phyloP scores from a whole-genome alignment of 2,329 filamentous ascomycete species.

The Fusarium udum region DNA sequence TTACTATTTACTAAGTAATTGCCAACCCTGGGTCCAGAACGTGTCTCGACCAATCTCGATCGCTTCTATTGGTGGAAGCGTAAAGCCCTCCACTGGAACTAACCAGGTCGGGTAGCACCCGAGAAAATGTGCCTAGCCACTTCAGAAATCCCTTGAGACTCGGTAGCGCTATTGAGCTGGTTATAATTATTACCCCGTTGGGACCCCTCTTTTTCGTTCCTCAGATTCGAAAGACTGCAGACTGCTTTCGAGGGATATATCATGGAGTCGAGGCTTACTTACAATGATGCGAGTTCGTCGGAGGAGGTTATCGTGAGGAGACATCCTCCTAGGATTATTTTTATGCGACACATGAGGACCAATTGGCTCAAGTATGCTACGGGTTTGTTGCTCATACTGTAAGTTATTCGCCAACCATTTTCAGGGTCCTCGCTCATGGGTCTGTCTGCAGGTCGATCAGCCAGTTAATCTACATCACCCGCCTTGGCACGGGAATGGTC shows the following conservation, averaged over 20 bases:
- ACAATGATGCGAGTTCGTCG: not conserved
- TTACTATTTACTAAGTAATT: too few species aligned
- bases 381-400: not conserved
- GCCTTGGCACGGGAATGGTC: not conserved
- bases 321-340: not conserved
- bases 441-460: not conserved
- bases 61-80: not conserved
- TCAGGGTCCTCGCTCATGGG: not conserved
- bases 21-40: not conserved
- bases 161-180: not conserved
- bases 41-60: not conserved
- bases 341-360: not conserved
- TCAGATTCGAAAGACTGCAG: not conserved
- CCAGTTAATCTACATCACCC: constrained; percentile 6
- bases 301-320: not conserved
- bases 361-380: constrained; percentile 1
- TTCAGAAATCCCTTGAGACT: not conserved
- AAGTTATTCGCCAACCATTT: not conserved
- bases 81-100: not conserved
- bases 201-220: constrained; percentile 2
- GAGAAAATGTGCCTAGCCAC: not conserved
- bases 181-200: not conserved
- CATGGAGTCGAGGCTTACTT: not conserved
- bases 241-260: not conserved
- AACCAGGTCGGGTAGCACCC: not conserved